Base-by-base conservation (phyloP, 2,329 filamentous ascomycete species). In the Rhinocladiella mackenziei region DNA sequence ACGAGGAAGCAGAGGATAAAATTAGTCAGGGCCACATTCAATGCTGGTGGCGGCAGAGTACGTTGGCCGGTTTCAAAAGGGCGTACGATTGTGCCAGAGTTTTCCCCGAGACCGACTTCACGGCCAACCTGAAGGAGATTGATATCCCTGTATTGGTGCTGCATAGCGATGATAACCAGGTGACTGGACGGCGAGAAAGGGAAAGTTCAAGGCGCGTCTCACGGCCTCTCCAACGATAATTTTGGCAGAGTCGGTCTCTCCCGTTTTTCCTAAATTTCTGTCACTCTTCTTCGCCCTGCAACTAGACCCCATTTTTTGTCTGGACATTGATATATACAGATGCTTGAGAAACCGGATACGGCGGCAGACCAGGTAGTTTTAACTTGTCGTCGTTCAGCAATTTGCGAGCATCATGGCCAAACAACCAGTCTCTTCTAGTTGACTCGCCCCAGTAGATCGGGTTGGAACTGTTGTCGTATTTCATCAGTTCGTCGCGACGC, bases 61-160 rank as follows among this genome's bases (percentile, higher is more conserved):
- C 69, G 66, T 54, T 56, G 39, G 54, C 60, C 14, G 60, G 65
- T 7, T 66, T 67, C 53, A 67, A 65, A 48, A 51, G 53, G 15
- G 56, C 62, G 0, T 69, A 70, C 44, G 66, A 70, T 43, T 67
- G 60, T 34, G 60, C 69, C 54, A 62, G 59, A 43, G 63, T 60
- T 5, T 68, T 69, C 37, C 66, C 64, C 1, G 66, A 69, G 56
- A 69, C 66, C 3, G 65, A 70, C 53, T 60, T 65, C 18, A 65
- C 64, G 1, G 64, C 64, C 31, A 66, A 69, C 49, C 47, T 70
- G 38, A 63, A 63, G 52, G 63, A 57, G 9, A 62, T 66, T 23
- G 56, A 67, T 35, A 62, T 70, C 32, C 67, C 67, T 1, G 61
- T 66, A 2, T 49, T 70, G 32, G 45, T 49, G 2, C 53, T 70